A percentile compares a stretch with the other conserved stretches of the same genome.
Conservation (phyloP, 2,329 filamentous ascomycete species). For the Epichloe sibirici region DNA sequence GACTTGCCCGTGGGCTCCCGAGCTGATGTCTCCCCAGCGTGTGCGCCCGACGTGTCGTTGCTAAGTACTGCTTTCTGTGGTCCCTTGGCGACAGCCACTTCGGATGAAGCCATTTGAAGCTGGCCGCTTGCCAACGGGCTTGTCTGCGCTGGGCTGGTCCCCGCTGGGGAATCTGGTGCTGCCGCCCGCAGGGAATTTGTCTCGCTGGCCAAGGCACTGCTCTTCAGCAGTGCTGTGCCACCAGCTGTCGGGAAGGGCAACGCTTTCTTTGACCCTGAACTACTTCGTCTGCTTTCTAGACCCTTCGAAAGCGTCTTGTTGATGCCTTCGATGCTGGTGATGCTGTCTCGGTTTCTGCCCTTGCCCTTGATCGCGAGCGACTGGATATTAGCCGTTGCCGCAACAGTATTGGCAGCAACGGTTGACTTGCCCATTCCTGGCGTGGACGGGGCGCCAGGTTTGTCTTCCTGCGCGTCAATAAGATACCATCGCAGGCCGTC, state of each 20-base stretch:
- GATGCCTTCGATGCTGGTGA: slow-evolving; percentile 55
- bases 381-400: slow-evolving; percentile 65
- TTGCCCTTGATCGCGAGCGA: slow-evolving; percentile 34
- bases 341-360: slow-evolving; percentile 31
- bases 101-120: slow-evolving; percentile 10
- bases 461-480: slow-evolving; percentile 87
- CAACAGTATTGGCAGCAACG: slow-evolving; percentile 75
- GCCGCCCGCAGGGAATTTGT: slow-evolving; percentile 44
- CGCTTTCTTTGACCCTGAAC: slow-evolving; percentile 71
- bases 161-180: slow-evolving; percentile 28
- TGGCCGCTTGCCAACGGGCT: slow-evolving; percentile 14
- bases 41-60: slow-evolving; percentile 7
- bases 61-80: background rate
- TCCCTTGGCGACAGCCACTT: background rate
- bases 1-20: slow-evolving; percentile 13
- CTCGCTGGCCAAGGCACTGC: slow-evolving; percentile 43
- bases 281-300: slow-evolving; percentile 82
- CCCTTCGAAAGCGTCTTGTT: slow-evolving; percentile 75
- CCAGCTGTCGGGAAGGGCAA: slow-evolving; percentile 38
- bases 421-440: slow-evolving; percentile 87
- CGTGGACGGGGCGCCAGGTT: slow-evolving; percentile 80
- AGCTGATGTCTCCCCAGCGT: slow-evolving; percentile 15
- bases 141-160: slow-evolving; percentile 28
- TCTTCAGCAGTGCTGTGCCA: slow-evolving; percentile 31
- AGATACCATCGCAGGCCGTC: slow-evolving; percentile 95